These are phyloP conservation scores for Agapanthus africanus DNA, from an alignment of 106 monocot genomes.

Conservation along the genomic window DNA sequence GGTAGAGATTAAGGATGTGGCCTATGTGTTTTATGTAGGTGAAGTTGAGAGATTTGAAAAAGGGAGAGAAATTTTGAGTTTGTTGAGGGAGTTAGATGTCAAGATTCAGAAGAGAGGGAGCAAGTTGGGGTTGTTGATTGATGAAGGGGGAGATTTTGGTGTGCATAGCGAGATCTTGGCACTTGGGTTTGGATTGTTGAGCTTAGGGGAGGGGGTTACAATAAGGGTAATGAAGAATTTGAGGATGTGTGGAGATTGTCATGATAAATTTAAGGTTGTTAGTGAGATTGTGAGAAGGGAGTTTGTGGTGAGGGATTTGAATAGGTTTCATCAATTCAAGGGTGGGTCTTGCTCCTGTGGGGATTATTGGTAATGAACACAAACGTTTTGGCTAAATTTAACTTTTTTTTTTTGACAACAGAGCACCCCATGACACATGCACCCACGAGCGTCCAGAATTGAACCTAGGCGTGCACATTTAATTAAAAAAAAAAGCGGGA, in stretches of 20 bases:
- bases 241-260: conserved; percentile 85
- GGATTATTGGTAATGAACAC: conserved; percentile 89
- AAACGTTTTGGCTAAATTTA: too few relatives aligned
- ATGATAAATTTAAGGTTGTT: conserved; percentile 63
- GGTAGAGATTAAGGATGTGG: conserved; percentile 66
- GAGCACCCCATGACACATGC: too few relatives aligned
- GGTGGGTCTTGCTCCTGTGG: conserved; percentile 62
- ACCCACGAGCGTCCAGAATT: too few relatives aligned
- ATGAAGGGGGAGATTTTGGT: conserved; percentile 44
- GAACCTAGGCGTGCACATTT: too few relatives aligned
- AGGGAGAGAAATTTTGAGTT: conserved; percentile 27
- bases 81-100: conserved; percentile 51
- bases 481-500: too few relatives aligned
- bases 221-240: conserved; percentile 94
- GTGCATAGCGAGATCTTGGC: conserved; percentile 85
- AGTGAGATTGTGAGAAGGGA: conserved; percentile 61
- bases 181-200: conserved; percentile 59
- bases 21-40: conserved; percentile 57
- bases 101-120: conserved; percentile 41
- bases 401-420: too few relatives aligned
- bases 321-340: conserved; percentile 80
- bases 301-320: conserved; percentile 82
- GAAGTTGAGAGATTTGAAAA: conserved; percentile 16
- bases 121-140: conserved; percentile 6
- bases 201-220: conserved; percentile 33